Evolutionary conservation across 108 stramenopile genomes (phyloP).

Genomic region (Pseudonitzschia multiseries): DNA sequence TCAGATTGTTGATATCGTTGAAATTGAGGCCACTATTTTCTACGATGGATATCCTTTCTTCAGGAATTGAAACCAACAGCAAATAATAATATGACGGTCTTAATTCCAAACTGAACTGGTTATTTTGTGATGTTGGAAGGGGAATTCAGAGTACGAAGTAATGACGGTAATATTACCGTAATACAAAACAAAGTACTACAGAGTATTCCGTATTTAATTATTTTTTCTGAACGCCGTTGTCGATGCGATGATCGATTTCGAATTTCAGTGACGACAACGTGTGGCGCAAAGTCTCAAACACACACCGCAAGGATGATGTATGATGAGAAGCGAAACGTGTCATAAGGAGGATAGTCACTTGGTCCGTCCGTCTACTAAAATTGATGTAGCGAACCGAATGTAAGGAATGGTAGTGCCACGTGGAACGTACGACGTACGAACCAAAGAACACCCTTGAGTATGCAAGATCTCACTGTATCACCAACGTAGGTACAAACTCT

Average conservation of each 20-base stretch:
- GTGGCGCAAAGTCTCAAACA: neutral
- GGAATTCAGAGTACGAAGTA: conserved; percentile 1
- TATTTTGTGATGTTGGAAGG: neutral
- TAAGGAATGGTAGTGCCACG: no score
- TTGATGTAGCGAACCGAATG: no score
- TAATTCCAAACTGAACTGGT: neutral
- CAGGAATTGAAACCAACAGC: neutral
- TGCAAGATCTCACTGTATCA: no score
- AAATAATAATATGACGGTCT: neutral
- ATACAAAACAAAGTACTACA: no score
- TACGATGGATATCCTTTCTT: neutral
- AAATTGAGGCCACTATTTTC: neutral
- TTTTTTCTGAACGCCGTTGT: neutral
- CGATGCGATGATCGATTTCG: neutral
- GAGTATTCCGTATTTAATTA: no score
- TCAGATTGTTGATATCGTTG: neutral
- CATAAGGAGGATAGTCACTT: neutral
- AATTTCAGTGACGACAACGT: conserved; percentile 7
- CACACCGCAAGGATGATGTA: neutral
- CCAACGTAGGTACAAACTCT: no score
- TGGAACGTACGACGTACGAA: no score
- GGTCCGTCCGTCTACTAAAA: neutral
- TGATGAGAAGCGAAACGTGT: neutral
- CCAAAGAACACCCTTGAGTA: no score
- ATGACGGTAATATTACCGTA: no score